Evolutionary conservation across 495 filamentous ascomycete species (phyloP).

Genomic region (Rusavskia elegans): DNA sequence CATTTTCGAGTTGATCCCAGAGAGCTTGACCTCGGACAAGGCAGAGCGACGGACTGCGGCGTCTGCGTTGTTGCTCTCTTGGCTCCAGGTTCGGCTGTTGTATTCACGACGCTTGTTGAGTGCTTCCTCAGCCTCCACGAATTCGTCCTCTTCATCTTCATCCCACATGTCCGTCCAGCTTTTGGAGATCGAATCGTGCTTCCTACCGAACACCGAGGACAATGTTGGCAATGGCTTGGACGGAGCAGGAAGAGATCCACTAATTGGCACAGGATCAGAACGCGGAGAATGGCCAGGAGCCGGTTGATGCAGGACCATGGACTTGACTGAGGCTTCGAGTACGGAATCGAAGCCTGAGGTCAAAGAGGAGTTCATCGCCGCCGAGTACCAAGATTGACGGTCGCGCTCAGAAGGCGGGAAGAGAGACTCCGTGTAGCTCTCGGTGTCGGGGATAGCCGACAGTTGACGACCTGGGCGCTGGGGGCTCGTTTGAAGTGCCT

Average conservation of each 20-base stretch:
- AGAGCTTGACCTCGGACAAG: slow-evolving; percentile 18
- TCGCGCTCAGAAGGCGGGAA: slow-evolving; percentile 65
- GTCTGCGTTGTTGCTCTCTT: slow-evolving; percentile 43
- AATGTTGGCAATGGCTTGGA: slow-evolving; percentile 49
- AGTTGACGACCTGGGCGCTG: slow-evolving; percentile 66
- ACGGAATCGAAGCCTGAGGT: slow-evolving; percentile 64
- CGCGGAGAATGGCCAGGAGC: slow-evolving; percentile 23
- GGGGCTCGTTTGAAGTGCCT: slow-evolving; percentile 67
- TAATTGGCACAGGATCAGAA: slow-evolving; percentile 42
- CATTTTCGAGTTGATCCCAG: slow-evolving; percentile 7
- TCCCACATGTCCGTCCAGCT: slow-evolving; percentile 97
- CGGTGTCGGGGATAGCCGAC: slow-evolving; percentile 65
- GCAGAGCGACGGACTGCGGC: slow-evolving; percentile 21
- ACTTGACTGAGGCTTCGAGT: slow-evolving; percentile 52
- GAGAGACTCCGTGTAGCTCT: slow-evolving; percentile 73
- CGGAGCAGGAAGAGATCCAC: slow-evolving; percentile 63
- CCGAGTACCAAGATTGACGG: slow-evolving; percentile 57
- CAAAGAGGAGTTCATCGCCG: slow-evolving; percentile 56
- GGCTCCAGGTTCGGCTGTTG: slow-evolving; percentile 69
- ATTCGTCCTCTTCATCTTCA: slow-evolving; percentile 60
- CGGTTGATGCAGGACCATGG: slow-evolving; percentile 31
- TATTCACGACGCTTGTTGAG: slow-evolving; percentile 49
- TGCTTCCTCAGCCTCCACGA: slow-evolving; percentile 42
- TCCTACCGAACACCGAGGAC: slow-evolving; percentile 63
- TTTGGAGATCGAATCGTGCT: slow-evolving; percentile 66